phyloP scores from a whole-genome alignment of 2,329 filamentous ascomycete species.

The Alternaria sp. region DNA sequence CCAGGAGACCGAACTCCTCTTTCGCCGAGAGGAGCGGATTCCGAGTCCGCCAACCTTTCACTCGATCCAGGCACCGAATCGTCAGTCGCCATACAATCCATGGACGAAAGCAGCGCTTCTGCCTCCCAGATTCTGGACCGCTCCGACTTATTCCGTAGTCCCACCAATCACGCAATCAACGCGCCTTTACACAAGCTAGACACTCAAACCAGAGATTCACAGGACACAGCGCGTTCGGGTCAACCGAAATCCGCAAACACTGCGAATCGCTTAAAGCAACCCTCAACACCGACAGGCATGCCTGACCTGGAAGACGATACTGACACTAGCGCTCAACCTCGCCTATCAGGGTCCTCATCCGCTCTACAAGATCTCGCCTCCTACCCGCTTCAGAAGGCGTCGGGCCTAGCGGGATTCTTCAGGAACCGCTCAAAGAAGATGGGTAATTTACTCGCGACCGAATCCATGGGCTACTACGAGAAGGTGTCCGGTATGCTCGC shows the following conservation, averaged over 20 bases:
- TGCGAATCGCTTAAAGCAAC: slow-evolving; percentile 18
- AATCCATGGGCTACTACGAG: slow-evolving; percentile 95
- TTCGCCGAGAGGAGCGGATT: slow-evolving; percentile 63
- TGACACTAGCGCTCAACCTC: slow-evolving; percentile 29
- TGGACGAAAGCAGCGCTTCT: slow-evolving; percentile 76
- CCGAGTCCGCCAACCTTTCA: slow-evolving; percentile 78
- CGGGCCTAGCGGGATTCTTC: slow-evolving; percentile 81
- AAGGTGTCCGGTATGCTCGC: slow-evolving; percentile 98
- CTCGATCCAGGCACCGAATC: slow-evolving; percentile 77
- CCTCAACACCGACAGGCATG: slow-evolving; percentile 12
- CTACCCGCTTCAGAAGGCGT: slow-evolving; percentile 83
- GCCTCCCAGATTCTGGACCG: slow-evolving; percentile 88
- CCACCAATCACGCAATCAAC: slow-evolving; percentile 61
- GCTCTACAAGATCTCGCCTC: slow-evolving; percentile 68
- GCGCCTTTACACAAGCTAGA: slow-evolving; percentile 30
- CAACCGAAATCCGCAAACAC: slow-evolving; percentile 18
- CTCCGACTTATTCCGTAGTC: slow-evolving; percentile 87
- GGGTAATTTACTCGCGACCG: slow-evolving; percentile 81
- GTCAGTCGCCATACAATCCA: slow-evolving; percentile 66
- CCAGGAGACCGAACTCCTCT: slow-evolving; percentile 57
- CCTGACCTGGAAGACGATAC: slow-evolving; percentile 38
- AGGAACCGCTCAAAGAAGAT: slow-evolving; percentile 80
- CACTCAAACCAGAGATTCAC: slow-evolving; percentile 37
- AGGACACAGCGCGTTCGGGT: slow-evolving; percentile 47
- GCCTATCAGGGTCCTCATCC: slow-evolving; percentile 55